These are phyloP conservation scores for Saccharum officinarum DNA, from an alignment of 176 grass and related monocot genomes.

Conservation along the genomic window DNA sequence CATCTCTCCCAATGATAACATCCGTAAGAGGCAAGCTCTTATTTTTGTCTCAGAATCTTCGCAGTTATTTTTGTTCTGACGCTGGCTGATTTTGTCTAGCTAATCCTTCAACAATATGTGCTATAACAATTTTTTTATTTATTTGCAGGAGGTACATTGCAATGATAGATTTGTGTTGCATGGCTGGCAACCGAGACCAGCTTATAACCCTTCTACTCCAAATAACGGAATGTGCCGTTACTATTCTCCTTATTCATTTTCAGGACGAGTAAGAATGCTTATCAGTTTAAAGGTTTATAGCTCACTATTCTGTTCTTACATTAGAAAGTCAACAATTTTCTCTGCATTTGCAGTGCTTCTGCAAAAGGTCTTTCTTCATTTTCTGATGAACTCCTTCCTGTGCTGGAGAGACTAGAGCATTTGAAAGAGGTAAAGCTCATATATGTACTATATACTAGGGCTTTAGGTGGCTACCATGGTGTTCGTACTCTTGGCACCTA, in stretches of 20 bases:
- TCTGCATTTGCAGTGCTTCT: conserved; percentile 48
- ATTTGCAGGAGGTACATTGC: conserved; percentile 88
- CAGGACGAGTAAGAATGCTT: conserved; percentile 74
- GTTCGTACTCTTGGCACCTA: neutral
- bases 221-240: conserved; percentile 67
- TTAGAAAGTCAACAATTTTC: conserved; percentile 17
- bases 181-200: conserved; percentile 81
- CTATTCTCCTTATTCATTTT: conserved; percentile 81
- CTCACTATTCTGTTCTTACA: conserved; percentile 14
- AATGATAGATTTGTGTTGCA: conserved; percentile 87
- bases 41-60: neutral
- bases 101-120: conserved; percentile 20
- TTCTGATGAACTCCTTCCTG: conserved; percentile 61
- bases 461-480: neutral
- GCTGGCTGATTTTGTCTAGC: neutral
- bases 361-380: conserved; percentile 59
- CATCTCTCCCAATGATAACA: conserved; percentile 46
- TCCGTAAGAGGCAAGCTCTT: conserved; percentile 46
- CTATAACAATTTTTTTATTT: conserved; percentile 26
- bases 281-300: conserved; percentile 19
- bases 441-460: neutral
- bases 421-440: conserved; percentile 70
- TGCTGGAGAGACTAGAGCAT: conserved; percentile 84
- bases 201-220: conserved; percentile 80
- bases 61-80: neutral